Percentiles rank a stretch among this genome's conserved stretches.
These are phyloP conservation scores for Plasmodium cynomolgi DNA, from an alignment of 169 alveolate species.

Conservation along the genomic window DNA sequence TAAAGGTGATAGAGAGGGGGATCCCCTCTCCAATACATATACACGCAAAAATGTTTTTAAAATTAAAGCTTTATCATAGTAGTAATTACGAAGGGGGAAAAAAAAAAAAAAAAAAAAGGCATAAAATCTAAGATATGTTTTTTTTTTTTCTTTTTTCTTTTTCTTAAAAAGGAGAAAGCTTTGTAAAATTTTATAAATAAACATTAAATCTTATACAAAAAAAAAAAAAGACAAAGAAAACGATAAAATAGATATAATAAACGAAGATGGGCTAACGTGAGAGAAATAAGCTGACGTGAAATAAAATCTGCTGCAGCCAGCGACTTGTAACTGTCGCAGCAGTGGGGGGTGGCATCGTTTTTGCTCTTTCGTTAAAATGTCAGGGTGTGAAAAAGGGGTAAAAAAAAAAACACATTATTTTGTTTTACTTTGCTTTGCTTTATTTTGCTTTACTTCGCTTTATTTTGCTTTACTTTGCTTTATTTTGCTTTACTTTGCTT, in stretches of 20 bases:
- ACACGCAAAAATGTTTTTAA: neutral
- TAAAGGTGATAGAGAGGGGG: neutral
- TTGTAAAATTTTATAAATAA: neutral
- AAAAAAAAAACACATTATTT: neutral
- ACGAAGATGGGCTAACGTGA: neutral
- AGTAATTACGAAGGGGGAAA: neutral
- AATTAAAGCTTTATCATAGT: neutral
- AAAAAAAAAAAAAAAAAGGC: neutral
- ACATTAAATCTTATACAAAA: conserved; percentile 32
- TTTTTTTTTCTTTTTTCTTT: no score
- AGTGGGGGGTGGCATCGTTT: neutral
- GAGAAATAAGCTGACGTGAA: neutral
- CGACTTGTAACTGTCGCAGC: neutral
- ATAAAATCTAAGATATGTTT: neutral
- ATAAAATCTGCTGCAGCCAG: neutral
- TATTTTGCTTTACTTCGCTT: neutral
- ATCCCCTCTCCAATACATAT: neutral
- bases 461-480: no score
- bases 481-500: no score
- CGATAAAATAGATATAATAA: neutral
- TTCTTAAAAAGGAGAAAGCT: neutral
- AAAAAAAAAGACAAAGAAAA: conserved; percentile 19
- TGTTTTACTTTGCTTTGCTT: neutral
- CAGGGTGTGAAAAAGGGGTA: neutral
- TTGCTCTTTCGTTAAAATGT: neutral